A percentile compares a stretch with the other conserved stretches of the same genome.
Evolutionary conservation across 192 early-diverging fungal genomes (phyloP).

Genomic region (Phlyctochytrium planicorne): DNA sequence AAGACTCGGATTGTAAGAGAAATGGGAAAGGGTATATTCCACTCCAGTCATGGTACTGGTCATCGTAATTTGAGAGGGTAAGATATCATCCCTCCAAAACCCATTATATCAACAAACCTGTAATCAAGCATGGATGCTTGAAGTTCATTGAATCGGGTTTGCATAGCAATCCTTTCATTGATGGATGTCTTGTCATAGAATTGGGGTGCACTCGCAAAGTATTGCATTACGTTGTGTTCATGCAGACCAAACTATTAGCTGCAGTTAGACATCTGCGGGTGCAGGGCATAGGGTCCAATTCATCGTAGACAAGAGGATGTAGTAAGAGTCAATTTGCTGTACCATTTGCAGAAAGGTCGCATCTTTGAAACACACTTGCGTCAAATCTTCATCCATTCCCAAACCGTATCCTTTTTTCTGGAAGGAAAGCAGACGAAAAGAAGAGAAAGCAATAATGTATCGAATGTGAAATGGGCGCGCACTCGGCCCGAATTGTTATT

Average conservation of each 20-base stretch:
- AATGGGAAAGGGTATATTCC: slow-evolving; percentile 28
- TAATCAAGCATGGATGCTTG: slow-evolving; percentile 12
- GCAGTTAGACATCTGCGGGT: no score
- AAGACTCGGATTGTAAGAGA: slow-evolving; percentile 19
- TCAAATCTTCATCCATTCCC: slow-evolving; percentile 8
- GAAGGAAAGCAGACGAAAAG: no score
- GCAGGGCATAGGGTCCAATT: no score
- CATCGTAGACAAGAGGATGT: not conserved
- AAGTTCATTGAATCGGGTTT: slow-evolving; percentile 47
- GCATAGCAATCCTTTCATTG: slow-evolving; percentile 50
- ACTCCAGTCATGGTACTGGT: slow-evolving; percentile 33
- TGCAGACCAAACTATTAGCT: slow-evolving; percentile 34
- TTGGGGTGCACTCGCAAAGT: slow-evolving; percentile 41
- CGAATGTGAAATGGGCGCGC: no score
- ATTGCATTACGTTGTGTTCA: slow-evolving; percentile 43
- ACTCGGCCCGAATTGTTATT: no score
- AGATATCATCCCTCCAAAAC: slow-evolving; percentile 10
- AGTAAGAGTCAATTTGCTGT: not conserved
- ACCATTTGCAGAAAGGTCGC: slow-evolving; percentile 43
- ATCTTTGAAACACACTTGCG: slow-evolving; percentile 50
- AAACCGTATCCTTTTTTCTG: no score
- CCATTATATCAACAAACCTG: not conserved
- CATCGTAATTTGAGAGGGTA: not conserved
- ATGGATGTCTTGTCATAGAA: slow-evolving; percentile 53
- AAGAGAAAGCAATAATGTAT: no score